These are phyloP conservation scores for Herpetomonas samuelpessoai DNA, from an alignment of 208 protist species.

Conservation along the genomic window DNA sequence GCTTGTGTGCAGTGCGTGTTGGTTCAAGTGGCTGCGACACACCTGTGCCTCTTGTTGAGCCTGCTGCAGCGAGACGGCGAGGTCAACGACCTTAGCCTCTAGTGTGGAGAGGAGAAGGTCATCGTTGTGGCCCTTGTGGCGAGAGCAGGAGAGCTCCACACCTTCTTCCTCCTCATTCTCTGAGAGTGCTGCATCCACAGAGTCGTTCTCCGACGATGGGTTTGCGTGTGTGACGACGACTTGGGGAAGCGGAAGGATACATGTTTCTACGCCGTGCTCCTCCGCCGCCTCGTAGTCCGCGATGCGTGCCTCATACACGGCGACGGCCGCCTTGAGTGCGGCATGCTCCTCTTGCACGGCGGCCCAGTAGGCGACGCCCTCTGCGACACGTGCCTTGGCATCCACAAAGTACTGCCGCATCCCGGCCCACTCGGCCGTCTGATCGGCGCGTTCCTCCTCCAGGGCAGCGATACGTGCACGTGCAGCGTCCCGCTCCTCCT, in stretches of 20 bases:
- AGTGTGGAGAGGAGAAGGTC: constrained; percentile 18
- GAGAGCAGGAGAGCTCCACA: not conserved
- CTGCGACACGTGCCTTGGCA: constrained; percentile 15
- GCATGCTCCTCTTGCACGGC: constrained; percentile 15
- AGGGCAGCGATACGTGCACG: constrained; percentile 6
- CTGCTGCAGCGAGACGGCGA: constrained; percentile 43
- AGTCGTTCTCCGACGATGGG: not conserved
- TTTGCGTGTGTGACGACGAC: too few species aligned
- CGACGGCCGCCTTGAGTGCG: constrained; percentile 18
- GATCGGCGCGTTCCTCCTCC: constrained; percentile 6
- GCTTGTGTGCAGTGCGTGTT: not conserved
- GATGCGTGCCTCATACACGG: constrained; percentile 14
- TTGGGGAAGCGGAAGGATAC: not conserved
- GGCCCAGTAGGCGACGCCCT: constrained; percentile 23
- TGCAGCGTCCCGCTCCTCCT: constrained; percentile 1
- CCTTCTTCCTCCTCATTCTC: not conserved
- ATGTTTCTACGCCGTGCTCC: too few species aligned
- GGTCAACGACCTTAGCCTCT: constrained; percentile 60
- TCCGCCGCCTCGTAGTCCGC: not conserved
- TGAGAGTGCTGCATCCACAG: too few species aligned
- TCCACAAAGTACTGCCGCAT: constrained; percentile 6
- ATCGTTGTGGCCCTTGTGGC: too few species aligned
- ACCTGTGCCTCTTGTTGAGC: constrained; percentile 21
- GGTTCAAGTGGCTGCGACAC: constrained; percentile 6
- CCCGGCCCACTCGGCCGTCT: constrained; percentile 18